Evolutionary conservation across 106 monocot genomes (phyloP), one percentile per base, ranked within the genome.

Genomic region (Dioscorea dumetorum): DNA sequence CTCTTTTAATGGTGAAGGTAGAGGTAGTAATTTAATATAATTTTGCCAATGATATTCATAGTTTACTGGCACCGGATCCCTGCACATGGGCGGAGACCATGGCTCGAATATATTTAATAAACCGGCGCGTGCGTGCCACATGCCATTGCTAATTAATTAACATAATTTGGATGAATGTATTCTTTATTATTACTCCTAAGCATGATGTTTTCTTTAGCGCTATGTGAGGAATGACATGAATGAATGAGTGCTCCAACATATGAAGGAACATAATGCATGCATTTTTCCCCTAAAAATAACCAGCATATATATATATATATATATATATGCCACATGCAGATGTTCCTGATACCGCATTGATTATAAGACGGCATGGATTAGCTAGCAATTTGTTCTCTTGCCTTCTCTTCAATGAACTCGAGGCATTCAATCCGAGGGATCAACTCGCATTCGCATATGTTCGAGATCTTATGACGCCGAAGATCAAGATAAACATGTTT

Each of bases 331-430:
- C 62, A 32, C 14, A 28, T 66, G 57, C 78, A 94, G 95, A 95
- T 82, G 95, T 95, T 49, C 95, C 95, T 2, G 95, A 95, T 49
- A 91, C 91, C 2, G 95, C 95, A 52, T 58, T 95, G 1, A 91
- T 95, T 63, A 57, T 79, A 16, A 74, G 95, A 61, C 83, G 85
- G 58, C 88, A 95, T 48, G 77, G 81, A 0, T 2, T 70, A 1
- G 52, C 69, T 0, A 88, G 69, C 77, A 78, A 86, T 52, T 75
- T 81, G 4, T 95, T 95, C 73, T 95, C 95, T 8, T 95, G 95
- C 78, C 83, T 95, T 3, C 70, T 95, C 4, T 95, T 95, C 86
- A 95, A 95, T 60, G 95, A 95, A 70, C 73, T 91, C n/a, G 91
- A 91, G 63, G 95, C 81, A 3, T 95, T 91, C 72, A 95, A 88